These are phyloP conservation scores for Eucalyptus regnans DNA, from an alignment of 345 rosid genomes.

Conservation along the genomic window DNA sequence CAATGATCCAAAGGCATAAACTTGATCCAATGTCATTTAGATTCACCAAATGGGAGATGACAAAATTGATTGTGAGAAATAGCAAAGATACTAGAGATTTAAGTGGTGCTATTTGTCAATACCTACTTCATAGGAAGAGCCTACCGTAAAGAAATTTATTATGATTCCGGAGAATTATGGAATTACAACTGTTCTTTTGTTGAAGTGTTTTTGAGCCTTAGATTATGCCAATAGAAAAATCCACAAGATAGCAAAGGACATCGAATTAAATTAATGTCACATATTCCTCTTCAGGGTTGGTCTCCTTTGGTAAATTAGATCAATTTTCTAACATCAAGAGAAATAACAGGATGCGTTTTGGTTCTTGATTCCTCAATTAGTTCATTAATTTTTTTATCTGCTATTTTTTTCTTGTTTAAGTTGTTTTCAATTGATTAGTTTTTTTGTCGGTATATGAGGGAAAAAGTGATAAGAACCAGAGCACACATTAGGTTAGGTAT, in stretches of 20 bases:
- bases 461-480: not conserved
- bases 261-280: not conserved
- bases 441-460: not conserved
- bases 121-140: not conserved
- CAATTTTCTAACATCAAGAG: not conserved
- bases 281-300: not conserved
- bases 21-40: not conserved
- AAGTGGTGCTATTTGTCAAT: not conserved
- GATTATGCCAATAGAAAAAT: not conserved
- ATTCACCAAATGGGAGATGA: not conserved
- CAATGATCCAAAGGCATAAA: not conserved
- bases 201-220: not conserved
- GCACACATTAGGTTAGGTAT: not conserved
- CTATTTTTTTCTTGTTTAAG: not conserved
- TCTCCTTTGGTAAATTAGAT: not conserved
- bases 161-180: not conserved
- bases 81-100: not conserved
- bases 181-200: not conserved
- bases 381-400: too few relatives aligned
- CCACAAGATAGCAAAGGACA: not conserved
- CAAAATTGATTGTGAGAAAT: not conserved
- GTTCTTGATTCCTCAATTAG: not conserved
- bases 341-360: not conserved
- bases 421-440: not conserved
- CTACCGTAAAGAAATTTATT: not conserved